A percentile compares a stretch with the other conserved stretches of the same genome.
phyloP scores from a whole-genome alignment of 2,329 filamentous ascomycete genomes.

The Pseudogymnoascus verrucosus region DNA sequence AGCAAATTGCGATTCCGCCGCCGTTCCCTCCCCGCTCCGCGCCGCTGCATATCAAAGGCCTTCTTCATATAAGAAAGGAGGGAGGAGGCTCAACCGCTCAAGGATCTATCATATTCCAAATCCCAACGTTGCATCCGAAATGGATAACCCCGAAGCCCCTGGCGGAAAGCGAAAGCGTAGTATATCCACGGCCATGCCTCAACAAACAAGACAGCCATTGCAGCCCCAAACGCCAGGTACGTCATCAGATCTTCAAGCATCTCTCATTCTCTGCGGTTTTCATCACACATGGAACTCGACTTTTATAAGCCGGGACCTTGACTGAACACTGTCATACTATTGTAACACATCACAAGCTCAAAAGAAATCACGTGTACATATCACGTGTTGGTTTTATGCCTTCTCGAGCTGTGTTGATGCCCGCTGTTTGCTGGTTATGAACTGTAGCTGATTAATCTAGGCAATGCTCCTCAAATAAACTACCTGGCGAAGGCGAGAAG shows the following conservation, averaged over 20 bases:
- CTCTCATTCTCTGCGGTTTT: background rate
- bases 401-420: background rate
- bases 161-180: constrained; percentile 5
- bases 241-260: background rate
- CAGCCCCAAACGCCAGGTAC: background rate
- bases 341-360: background rate
- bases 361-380: background rate
- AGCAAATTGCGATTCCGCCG: background rate
- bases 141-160: background rate
- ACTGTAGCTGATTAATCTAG: background rate
- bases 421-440: background rate
- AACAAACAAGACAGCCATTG: constrained; percentile 1
- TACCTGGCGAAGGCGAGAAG: constrained; percentile 41
- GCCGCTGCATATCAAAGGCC: constrained; percentile 3
- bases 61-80: background rate
- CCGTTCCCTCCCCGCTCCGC: background rate
- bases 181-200: constrained; percentile 3
- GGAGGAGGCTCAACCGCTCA: background rate
- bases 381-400: background rate
- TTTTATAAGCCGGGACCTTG: background rate
- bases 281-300: background rate
- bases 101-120: background rate
- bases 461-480: constrained; percentile 39
- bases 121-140: background rate
- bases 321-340: background rate